These are phyloP conservation scores for Phenoliferia sp. DNA, from an alignment of 1,284 basidiomycete species.

Conservation along the genomic window DNA sequence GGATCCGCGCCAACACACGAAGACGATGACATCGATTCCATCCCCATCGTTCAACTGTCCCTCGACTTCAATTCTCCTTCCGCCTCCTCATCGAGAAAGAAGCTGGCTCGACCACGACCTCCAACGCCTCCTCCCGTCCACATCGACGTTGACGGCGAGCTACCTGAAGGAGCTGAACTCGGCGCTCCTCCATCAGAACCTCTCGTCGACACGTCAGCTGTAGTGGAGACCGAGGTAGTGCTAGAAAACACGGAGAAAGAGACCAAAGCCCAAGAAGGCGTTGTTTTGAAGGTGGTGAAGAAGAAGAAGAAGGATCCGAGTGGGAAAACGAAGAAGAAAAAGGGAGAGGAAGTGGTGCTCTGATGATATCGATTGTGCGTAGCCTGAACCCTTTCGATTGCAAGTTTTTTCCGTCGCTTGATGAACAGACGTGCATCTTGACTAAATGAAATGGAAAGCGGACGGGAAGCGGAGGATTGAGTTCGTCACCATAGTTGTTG, in stretches of 20 bases:
- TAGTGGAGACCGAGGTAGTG: neutral
- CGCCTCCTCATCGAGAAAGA: slow-evolving; percentile 34
- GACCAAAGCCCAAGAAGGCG: slow-evolving; percentile 16
- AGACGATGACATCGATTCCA: slow-evolving; percentile 26
- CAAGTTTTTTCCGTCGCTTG: too few species aligned
- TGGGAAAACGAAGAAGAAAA: slow-evolving; percentile 25
- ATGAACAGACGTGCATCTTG: too few species aligned
- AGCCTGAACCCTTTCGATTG: too few species aligned
- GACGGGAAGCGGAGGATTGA: too few species aligned
- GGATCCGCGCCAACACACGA: slow-evolving; percentile 51
- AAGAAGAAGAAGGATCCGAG: slow-evolving; percentile 53
- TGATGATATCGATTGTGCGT: too few species aligned
- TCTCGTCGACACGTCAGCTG: slow-evolving; percentile 30
- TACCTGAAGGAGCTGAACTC: slow-evolving; percentile 60
- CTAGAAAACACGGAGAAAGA: slow-evolving; percentile 5
- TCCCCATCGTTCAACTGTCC: slow-evolving; percentile 31
- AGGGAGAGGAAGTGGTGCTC: slow-evolving; percentile 22
- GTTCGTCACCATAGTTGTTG: too few species aligned
- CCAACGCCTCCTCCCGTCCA: slow-evolving; percentile 47
- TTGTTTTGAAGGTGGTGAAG: slow-evolving; percentile 56
- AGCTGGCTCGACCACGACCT: slow-evolving; percentile 32
- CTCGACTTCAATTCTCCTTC: slow-evolving; percentile 50
- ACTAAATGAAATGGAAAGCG: too few species aligned
- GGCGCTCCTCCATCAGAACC: neutral
- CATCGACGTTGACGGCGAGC: slow-evolving; percentile 75